Percentiles rank a stretch among this genome's conserved stretches.
Conservation (phyloP, 768 basidiomycete species). For the Termitomyces sp. region DNA sequence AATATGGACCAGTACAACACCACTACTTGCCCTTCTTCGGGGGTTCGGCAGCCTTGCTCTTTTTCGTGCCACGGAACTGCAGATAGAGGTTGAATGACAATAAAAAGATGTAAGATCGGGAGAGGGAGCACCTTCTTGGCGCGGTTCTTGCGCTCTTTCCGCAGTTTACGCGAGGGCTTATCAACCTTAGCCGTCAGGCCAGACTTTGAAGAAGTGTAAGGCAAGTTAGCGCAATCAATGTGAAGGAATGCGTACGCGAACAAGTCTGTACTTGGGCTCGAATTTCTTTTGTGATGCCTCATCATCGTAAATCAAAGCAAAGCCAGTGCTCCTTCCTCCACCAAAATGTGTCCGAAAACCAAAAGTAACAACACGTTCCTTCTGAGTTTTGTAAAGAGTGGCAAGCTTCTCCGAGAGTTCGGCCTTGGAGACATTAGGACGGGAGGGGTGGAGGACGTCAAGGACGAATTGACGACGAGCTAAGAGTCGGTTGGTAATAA, state of each 20-base stretch:
- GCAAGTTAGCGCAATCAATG: background rate
- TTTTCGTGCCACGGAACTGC: conserved; percentile 93
- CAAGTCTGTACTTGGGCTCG: conserved; percentile 92
- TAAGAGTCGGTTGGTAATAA: conserved; percentile 97
- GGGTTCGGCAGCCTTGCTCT: conserved; percentile 87
- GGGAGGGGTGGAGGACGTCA: conserved; percentile 93
- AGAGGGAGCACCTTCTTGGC: conserved; percentile 78
- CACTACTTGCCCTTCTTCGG: conserved; percentile 89
- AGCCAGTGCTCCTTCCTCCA: conserved; percentile 96
- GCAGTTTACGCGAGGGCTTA: conserved; percentile 91
- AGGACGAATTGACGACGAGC: conserved; percentile 95
- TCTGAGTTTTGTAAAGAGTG: conserved; percentile 87
- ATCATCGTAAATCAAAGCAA: conserved; percentile 96
- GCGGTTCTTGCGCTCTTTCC: conserved; percentile 99
- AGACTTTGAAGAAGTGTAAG: conserved; percentile 35
- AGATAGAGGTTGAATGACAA: conserved; percentile 12
- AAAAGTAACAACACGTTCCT: conserved; percentile 86
- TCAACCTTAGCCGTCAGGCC: conserved; percentile 75
- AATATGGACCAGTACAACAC: conserved; percentile 21
- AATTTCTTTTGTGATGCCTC: conserved; percentile 94
- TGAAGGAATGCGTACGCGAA: conserved; percentile 64
- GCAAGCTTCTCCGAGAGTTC: conserved; percentile 94
- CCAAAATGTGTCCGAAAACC: conserved; percentile 96
- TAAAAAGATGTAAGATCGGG: background rate
- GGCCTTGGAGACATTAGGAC: conserved; percentile 87